These are phyloP conservation scores for Monosporascus sp. DNA, from an alignment of 2,329 filamentous ascomycete species.

Conservation along the genomic window DNA sequence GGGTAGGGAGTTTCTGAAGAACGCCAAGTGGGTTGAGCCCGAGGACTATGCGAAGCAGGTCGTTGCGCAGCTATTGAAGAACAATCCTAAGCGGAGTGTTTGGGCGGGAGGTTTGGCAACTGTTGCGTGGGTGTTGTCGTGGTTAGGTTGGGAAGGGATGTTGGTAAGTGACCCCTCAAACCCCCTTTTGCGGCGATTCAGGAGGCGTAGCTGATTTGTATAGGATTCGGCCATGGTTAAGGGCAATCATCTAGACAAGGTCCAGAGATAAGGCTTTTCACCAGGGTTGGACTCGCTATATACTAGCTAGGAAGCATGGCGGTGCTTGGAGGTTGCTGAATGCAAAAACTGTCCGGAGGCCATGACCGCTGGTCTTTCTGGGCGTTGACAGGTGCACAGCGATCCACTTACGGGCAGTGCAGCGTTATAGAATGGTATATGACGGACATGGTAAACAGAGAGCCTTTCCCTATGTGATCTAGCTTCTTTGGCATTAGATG, in stretches of 20 bases:
- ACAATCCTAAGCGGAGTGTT: conserved; percentile 18
- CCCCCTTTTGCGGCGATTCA: neutral
- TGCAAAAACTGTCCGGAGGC: too few relatives aligned
- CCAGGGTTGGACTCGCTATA: too few relatives aligned
- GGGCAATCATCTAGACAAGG: conserved; percentile 13
- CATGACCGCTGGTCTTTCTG: too few relatives aligned
- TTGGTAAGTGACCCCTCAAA: conserved; percentile 17
- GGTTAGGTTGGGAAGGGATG: conserved; percentile 28
- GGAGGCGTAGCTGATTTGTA: conserved; percentile 2
- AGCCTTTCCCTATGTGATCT: too few relatives aligned
- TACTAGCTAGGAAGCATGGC: too few relatives aligned
- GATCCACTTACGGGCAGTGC: too few relatives aligned
- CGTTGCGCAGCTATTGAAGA: conserved; percentile 21
- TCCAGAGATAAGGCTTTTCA: neutral
- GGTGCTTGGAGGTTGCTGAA: too few relatives aligned
- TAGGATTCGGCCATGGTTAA: conserved; percentile 19
- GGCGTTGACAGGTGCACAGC: too few relatives aligned
- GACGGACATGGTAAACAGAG: too few relatives aligned
- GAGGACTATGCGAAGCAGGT: conserved; percentile 25
- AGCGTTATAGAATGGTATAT: too few relatives aligned
- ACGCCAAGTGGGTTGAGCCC: conserved; percentile 17
- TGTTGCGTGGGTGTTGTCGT: conserved; percentile 21
- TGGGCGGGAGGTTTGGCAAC: conserved; percentile 25
- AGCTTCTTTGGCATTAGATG: too few relatives aligned
- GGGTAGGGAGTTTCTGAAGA: conserved; percentile 19